Percentiles rank a stretch among this genome's conserved stretches.
Conservation (phyloP, 2,329 filamentous ascomycete species). For the Orbilia quercus region DNA sequence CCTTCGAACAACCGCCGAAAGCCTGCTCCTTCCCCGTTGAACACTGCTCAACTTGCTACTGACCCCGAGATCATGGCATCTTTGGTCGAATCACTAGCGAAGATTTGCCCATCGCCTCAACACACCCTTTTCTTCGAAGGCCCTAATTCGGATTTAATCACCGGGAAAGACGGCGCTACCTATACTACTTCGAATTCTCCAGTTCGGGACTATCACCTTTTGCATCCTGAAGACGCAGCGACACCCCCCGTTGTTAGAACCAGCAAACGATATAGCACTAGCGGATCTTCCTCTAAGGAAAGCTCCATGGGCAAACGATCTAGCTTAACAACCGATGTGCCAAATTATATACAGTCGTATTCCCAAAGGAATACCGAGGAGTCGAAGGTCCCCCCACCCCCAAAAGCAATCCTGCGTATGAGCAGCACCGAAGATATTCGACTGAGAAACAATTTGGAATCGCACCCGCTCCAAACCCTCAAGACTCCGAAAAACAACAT, state of each 20-base stretch:
- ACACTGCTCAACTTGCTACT: conserved; percentile 52
- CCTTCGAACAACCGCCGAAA: conserved; percentile 50
- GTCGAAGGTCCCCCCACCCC: conserved; percentile 50
- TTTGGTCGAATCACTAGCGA: conserved; percentile 60
- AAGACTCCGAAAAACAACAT: conserved; percentile 54
- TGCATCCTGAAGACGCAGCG: conserved; percentile 70
- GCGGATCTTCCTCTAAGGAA: conserved; percentile 56
- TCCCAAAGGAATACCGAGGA: conserved; percentile 56
- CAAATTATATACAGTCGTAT: conserved; percentile 60
- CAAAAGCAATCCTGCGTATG: conserved; percentile 57
- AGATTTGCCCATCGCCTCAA: conserved; percentile 59
- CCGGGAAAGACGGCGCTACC: conserved; percentile 40
- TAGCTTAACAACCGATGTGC: conserved; percentile 58
- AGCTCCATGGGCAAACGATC: conserved; percentile 57
- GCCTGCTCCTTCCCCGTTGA: conserved; percentile 51
- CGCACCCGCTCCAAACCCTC: conserved; percentile 56
- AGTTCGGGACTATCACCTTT: conserved; percentile 62
- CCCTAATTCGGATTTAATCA: conserved; percentile 55
- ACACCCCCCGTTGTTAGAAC: conserved; percentile 81
- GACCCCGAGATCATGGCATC: conserved; percentile 60
- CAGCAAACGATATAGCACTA: conserved; percentile 78
- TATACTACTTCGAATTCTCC: conserved; percentile 42
- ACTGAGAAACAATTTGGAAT: conserved; percentile 57
- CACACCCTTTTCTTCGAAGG: conserved; percentile 60
- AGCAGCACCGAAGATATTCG: conserved; percentile 56